Evolutionary conservation across 345 rosid genomes (phyloP).

Genomic region (Firmiana major): DNA sequence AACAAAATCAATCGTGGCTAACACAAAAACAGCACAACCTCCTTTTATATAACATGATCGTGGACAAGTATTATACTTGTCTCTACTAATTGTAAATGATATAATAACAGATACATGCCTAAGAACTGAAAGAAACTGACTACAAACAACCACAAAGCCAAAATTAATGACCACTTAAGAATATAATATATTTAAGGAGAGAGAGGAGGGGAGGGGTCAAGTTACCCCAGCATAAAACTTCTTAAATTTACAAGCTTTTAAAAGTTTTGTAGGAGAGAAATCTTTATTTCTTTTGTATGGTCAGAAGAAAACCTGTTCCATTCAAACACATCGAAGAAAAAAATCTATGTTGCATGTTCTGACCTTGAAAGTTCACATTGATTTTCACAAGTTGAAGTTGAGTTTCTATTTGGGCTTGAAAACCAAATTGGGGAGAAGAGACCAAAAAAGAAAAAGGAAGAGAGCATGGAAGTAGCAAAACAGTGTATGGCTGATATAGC

Average conservation of each 20-base stretch:
- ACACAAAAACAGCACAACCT: not conserved
- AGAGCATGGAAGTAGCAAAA: not conserved
- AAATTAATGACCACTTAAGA: too few species aligned
- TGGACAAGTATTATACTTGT: not conserved
- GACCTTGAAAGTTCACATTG: not conserved
- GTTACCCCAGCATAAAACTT: too few species aligned
- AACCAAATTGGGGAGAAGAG: not conserved
- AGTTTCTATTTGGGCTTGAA: not conserved
- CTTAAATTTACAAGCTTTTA: too few species aligned
- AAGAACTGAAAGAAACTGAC: not conserved
- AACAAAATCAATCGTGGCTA: not conserved
- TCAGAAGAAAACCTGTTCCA: not conserved
- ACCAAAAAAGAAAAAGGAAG: not conserved
- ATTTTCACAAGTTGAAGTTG: not conserved
- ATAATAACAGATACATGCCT: not conserved
- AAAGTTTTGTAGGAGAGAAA: too few species aligned
- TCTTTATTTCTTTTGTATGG: not conserved
- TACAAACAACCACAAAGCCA: too few species aligned
- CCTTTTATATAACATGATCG: not conserved
- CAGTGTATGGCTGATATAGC: not conserved
- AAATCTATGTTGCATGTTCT: not conserved
- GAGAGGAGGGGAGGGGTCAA: too few species aligned
- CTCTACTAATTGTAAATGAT: not conserved
- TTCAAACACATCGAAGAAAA: not conserved
- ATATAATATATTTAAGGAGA: too few species aligned